These are phyloP conservation scores for Colletotrichum eleusines DNA, from an alignment of 2,329 filamentous ascomycete species.

Conservation along the genomic window DNA sequence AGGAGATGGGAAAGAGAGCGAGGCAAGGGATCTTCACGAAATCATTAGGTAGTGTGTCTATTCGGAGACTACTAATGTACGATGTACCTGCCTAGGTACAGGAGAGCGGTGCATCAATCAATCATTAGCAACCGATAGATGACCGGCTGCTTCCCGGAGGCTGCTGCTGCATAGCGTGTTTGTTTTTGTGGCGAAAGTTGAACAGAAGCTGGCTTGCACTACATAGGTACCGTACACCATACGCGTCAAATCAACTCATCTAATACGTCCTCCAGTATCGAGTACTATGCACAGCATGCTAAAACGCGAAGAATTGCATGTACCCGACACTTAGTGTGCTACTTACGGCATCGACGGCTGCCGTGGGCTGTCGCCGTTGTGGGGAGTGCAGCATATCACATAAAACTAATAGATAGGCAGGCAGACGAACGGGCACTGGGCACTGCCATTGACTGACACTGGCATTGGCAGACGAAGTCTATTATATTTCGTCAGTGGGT, in stretches of 20 bases:
- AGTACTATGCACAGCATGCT: too few relatives aligned
- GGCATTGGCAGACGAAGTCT: slow-evolving; percentile 17
- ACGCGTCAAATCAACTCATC: too few relatives aligned
- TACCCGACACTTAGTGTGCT: background rate
- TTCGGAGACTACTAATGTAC: too few relatives aligned
- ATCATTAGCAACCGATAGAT: background rate
- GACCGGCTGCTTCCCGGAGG: background rate
- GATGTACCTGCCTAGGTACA: too few relatives aligned
- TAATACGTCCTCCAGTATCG: too few relatives aligned
- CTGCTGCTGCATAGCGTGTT: background rate
- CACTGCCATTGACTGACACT: background rate
- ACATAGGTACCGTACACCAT: too few relatives aligned
- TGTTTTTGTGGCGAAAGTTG: background rate
- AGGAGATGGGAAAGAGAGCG: background rate
- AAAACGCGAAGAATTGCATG: background rate
- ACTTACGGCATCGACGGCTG: slow-evolving; percentile 1
- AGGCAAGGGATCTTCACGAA: background rate
- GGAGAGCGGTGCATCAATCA: background rate
- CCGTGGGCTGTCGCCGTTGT: too few relatives aligned
- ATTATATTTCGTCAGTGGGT: slow-evolving; percentile 25
- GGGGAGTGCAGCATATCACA: too few relatives aligned
- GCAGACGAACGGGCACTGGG: background rate
- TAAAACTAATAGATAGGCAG: slow-evolving; percentile 9
- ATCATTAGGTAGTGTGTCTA: background rate
- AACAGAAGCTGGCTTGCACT: background rate